A percentile compares a stretch with the other conserved stretches of the same genome.
These are phyloP conservation scores for Magnaporthiopsis rhizophila DNA, from an alignment of 2,329 filamentous ascomycete species.

Conservation along the genomic window DNA sequence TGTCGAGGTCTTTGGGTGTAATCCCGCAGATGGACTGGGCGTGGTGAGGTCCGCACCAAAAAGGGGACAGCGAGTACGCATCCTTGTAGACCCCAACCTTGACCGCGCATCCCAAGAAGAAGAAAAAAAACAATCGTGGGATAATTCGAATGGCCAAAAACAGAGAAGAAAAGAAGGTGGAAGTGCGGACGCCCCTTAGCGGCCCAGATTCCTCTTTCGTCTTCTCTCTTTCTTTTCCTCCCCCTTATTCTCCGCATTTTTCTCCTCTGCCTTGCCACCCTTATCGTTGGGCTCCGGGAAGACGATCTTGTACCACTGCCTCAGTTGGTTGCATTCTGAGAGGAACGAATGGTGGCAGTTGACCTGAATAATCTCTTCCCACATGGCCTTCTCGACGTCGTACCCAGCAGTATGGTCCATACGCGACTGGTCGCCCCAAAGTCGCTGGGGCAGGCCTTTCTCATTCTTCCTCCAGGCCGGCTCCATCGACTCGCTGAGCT, in stretches of 20 bases:
- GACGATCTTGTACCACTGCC: not conserved
- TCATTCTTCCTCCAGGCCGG: slow-evolving; percentile 16
- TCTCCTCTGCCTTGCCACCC: not conserved
- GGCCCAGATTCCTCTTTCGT: not conserved
- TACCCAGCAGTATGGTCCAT: slow-evolving; percentile 19
- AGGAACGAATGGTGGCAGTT: slow-evolving; percentile 19
- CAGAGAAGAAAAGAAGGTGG: not conserved
- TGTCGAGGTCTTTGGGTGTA: not conserved
- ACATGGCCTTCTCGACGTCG: slow-evolving; percentile 26
- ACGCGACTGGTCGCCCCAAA: slow-evolving; percentile 21
- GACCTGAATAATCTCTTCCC: slow-evolving; percentile 22
- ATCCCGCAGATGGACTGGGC: not conserved
- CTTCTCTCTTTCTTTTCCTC: not conserved
- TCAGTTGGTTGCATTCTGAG: not conserved
- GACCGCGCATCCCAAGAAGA: not conserved
- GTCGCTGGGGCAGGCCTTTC: slow-evolving; percentile 15
- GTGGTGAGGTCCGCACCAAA: not conserved
- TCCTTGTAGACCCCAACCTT: not conserved
- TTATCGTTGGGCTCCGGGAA: not conserved
- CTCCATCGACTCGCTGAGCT: slow-evolving; percentile 15
- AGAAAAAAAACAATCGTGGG: not conserved
- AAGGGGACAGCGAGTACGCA: not conserved
- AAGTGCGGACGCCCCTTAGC: not conserved
- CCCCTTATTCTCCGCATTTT: not conserved
- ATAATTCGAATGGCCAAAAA: not conserved